Evolutionary conservation across 345 rosid genomes (phyloP).

Genomic region (Excoecaria agallocha): DNA sequence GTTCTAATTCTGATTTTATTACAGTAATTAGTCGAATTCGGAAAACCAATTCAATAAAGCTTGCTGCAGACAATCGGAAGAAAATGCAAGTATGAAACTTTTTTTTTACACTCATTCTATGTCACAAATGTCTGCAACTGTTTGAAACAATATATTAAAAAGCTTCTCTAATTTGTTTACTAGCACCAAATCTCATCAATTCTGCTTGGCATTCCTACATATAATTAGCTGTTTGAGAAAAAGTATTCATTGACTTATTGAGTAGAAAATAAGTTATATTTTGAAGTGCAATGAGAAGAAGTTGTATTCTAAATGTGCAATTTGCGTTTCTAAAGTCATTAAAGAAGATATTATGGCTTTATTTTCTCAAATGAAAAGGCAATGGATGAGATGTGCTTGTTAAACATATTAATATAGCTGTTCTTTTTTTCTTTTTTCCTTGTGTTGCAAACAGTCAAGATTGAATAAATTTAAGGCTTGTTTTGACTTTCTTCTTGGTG

Average conservation of each 20-base stretch:
- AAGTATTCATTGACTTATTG: neutral
- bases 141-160: neutral
- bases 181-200: neutral
- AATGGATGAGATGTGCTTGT: neutral
- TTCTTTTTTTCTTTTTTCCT: neutral
- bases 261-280: too few relatives aligned
- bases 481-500: neutral
- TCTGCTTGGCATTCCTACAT: neutral
- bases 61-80: slow-evolving; percentile 88
- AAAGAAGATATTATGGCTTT: neutral
- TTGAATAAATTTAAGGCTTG: neutral
- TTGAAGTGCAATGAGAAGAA: neutral
- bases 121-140: neutral
- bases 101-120: neutral
- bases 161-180: neutral
- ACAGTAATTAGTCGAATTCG: slow-evolving; percentile 61
- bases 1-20: slow-evolving; percentile 53
- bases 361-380: neutral
- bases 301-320: neutral
- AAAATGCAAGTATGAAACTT: slow-evolving; percentile 70
- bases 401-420: neutral
- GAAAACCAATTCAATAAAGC: slow-evolving; percentile 59
- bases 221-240: neutral
- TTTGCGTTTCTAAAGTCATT: neutral
- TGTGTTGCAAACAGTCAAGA: neutral